phyloP scores from a whole-genome alignment of 306 rosid genomes.

The Dryas octopetala region DNA sequence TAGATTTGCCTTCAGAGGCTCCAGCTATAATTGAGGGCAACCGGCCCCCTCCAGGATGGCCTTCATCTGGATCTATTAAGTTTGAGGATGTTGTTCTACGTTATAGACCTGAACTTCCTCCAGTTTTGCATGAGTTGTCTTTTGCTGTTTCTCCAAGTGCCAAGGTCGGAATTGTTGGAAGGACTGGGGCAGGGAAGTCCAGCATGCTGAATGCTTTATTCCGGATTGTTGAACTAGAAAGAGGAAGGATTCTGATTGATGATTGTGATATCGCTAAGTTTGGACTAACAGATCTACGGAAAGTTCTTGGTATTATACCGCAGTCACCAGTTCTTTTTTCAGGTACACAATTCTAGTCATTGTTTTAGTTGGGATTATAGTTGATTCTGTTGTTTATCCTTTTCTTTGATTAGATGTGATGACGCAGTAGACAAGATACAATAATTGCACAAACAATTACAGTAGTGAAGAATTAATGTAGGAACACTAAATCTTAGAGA shows the following conservation, averaged over 20 bases:
- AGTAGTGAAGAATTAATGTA: too few species aligned
- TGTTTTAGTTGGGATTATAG: neutral
- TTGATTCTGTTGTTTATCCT: neutral
- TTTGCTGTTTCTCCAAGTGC: slow-evolving; percentile 42
- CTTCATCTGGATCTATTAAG: slow-evolving; percentile 42
- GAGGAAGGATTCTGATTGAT: slow-evolving; percentile 49
- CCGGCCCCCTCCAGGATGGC: slow-evolving; percentile 55
- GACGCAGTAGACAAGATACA: too few species aligned
- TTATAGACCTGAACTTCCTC: slow-evolving; percentile 54
- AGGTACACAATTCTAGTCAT: slow-evolving; percentile 22
- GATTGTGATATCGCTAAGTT: slow-evolving; percentile 41
- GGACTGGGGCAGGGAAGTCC: slow-evolving; percentile 58
- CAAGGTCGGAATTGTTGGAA: slow-evolving; percentile 54
- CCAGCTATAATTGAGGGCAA: slow-evolving; percentile 39
- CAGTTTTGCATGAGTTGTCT: slow-evolving; percentile 46
- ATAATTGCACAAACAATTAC: too few species aligned
- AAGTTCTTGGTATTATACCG: slow-evolving; percentile 52
- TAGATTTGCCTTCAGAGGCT: slow-evolving; percentile 77
- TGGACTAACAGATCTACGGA: slow-evolving; percentile 46
- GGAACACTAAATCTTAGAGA: too few species aligned
- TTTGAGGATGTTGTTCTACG: slow-evolving; percentile 47
- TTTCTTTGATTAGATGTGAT: neutral
- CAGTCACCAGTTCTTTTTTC: slow-evolving; percentile 53
- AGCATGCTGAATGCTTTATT: slow-evolving; percentile 50
- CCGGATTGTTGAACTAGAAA: slow-evolving; percentile 50